phyloP scores from a whole-genome alignment of 2,329 filamentous ascomycete species.

The Ceratocystiopsis minuta region DNA sequence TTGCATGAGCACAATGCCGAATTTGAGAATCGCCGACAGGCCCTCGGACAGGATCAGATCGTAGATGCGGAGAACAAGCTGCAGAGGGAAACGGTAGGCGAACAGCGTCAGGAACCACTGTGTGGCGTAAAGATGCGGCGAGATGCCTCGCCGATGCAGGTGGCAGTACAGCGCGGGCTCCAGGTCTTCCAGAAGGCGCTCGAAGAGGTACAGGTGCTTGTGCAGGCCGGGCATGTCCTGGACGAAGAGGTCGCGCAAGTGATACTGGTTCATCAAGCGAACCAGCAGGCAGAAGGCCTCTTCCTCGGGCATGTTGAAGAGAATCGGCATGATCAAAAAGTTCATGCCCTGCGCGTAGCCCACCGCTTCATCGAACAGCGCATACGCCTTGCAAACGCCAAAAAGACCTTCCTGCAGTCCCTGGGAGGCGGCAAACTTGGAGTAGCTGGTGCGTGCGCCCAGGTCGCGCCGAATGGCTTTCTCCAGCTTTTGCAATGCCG shows the following conservation, averaged over 20 bases:
- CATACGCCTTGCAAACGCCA: slow-evolving; percentile 93
- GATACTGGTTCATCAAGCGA: slow-evolving; percentile 90
- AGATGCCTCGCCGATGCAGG: slow-evolving; percentile 70
- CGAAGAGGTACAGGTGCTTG: slow-evolving; percentile 85
- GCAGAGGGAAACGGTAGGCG: slow-evolving; percentile 89
- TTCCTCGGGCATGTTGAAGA: slow-evolving; percentile 97
- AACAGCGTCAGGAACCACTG: slow-evolving; percentile 99
- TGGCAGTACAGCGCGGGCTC: slow-evolving; percentile 93
- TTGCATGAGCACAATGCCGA: slow-evolving; percentile 89
- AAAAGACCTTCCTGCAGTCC: slow-evolving; percentile 88
- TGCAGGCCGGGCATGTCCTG: slow-evolving; percentile 95
- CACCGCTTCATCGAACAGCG: slow-evolving; percentile 81
- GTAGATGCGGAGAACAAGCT: slow-evolving; percentile 90
- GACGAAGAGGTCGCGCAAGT: slow-evolving; percentile 79
- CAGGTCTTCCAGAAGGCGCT: slow-evolving; percentile 78
- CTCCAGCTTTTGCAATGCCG: slow-evolving; percentile 62
- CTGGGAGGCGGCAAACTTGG: slow-evolving; percentile 81
- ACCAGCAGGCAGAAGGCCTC: slow-evolving; percentile 91
- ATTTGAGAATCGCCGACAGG: slow-evolving; percentile 80
- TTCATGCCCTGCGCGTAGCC: slow-evolving; percentile 99
- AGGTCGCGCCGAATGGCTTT: slow-evolving; percentile 83
- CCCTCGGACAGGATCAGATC: slow-evolving; percentile 90
- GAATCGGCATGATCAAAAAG: slow-evolving; percentile 86
- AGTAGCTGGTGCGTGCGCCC: slow-evolving; percentile 85
- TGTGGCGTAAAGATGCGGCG: slow-evolving; percentile 84